Base-by-base conservation (phyloP, 2,329 filamentous ascomycete species). In the Fusarium annulatum region DNA sequence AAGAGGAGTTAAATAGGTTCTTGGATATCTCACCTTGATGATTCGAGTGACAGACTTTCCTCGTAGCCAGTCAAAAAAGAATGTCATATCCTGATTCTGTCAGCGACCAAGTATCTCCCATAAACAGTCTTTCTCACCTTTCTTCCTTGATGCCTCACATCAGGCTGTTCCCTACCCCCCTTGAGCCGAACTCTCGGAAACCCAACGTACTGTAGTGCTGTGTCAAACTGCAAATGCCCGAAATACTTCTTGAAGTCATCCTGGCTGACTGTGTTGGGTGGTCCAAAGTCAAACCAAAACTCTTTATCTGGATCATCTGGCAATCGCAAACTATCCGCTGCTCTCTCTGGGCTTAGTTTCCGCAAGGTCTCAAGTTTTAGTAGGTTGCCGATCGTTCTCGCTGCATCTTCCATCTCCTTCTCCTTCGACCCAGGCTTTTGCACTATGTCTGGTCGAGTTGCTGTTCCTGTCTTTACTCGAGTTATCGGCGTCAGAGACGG, bases 21-120 rank as follows among this genome's bases (percentile, higher is more conserved):
- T 9, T 2, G 0, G 1, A 10, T 23, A 10, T 10, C 12, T 38
- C 42, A 71, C 67, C 45, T 64, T 71, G 41, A 69, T 65, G 15
- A 71, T 61, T 3, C 46, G 26, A 1, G 21, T 58, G 4, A 71
- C 65, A 0, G 45, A 28, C 12, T 58, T 33, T 9, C 49, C 30
- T 26, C 30, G 10, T 0, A 71, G n/a, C 65, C 61, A 71, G 4
- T 69, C 36, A 30, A 71, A 71, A 3, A 69, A 69, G 30, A 69
- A 69, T 2, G 15, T 7, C 60, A 71, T 58, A 11, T 69, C 68
- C 64, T 33, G 33, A 10, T 10, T 30, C 28, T 30, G 28, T 30
- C 9, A 30, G 9, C 9, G 28, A 30, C 28, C 28, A 30, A 28
- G 9, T 9, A 30, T 9, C 28, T 30, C 28, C 3, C 28, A 30